These are phyloP conservation scores for Emmonsiellopsis sp. DNA, from an alignment of 2,329 filamentous ascomycete species.

Conservation along the genomic window DNA sequence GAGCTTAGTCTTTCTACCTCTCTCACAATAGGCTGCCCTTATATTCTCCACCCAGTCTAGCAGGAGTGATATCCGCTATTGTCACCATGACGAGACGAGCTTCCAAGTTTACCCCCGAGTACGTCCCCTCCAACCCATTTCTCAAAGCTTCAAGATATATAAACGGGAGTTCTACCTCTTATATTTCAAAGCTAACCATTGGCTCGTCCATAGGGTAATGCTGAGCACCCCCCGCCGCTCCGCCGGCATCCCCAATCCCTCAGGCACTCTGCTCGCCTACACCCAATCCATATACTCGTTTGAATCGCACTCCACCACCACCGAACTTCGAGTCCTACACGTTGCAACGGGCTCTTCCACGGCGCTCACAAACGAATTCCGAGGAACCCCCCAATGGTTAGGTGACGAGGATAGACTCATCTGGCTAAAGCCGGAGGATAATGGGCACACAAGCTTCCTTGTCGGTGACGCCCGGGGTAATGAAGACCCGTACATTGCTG, in stretches of 20 bases:
- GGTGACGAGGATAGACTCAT: conserved; percentile 34
- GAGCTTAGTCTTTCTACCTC: neutral
- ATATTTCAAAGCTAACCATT: neutral
- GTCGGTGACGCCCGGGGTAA: conserved; percentile 33
- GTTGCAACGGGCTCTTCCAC: conserved; percentile 30
- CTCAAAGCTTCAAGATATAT: neutral
- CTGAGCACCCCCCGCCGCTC: conserved; percentile 39
- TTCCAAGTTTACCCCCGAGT: conserved; percentile 35
- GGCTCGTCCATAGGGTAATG: conserved; percentile 28
- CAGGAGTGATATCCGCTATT: neutral
- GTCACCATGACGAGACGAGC: conserved; percentile 30
- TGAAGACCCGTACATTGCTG: conserved; percentile 31
- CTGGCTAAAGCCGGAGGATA: conserved; percentile 37
- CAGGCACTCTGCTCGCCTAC: conserved; percentile 39
- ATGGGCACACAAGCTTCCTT: conserved; percentile 39
- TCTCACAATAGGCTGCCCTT: neutral
- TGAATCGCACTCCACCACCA: conserved; percentile 37
- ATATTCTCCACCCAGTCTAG: neutral
- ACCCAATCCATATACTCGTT: conserved; percentile 42
- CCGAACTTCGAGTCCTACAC: conserved; percentile 38
- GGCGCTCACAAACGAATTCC: conserved; percentile 33
- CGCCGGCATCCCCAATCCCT: conserved; percentile 34
- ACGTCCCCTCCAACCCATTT: conserved; percentile 9
- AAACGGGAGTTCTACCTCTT: too few species aligned
- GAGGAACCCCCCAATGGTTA: conserved; percentile 39